Conservation (phyloP, 495 filamentous ascomycete genomes). For the Penicillium pancosmium region DNA sequence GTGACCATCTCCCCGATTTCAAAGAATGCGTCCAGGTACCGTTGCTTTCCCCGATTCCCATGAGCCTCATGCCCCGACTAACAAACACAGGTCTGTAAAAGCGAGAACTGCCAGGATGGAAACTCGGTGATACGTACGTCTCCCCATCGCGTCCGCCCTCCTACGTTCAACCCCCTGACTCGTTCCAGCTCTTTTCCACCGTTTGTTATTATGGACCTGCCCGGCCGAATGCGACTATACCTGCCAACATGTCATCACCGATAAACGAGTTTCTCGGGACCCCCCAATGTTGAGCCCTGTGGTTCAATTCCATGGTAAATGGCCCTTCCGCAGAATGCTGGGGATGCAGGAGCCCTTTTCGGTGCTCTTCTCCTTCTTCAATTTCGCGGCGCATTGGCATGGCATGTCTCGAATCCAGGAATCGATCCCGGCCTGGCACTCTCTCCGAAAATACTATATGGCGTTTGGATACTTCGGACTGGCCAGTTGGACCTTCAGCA, state of each 20-base stretch:
- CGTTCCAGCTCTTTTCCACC: constrained; percentile 49
- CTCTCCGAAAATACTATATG: constrained; percentile 79
- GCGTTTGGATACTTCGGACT: constrained; percentile 79
- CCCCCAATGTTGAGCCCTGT: constrained; percentile 66
- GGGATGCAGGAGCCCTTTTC: constrained; percentile 94
- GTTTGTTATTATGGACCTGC: constrained; percentile 65
- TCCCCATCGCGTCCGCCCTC: not conserved
- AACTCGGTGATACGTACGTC: constrained; percentile 51
- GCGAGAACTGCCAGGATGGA: constrained; percentile 71
- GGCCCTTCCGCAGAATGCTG: constrained; percentile 88
- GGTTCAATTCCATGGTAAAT: constrained; percentile 98
- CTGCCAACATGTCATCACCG: constrained; percentile 92
- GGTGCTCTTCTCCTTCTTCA: constrained; percentile 90
- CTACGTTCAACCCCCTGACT: constrained; percentile 17
- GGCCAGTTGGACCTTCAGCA: constrained; percentile 81
- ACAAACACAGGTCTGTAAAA: constrained; percentile 69
- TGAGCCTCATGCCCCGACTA: constrained; percentile 12
- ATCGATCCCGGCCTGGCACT: constrained; percentile 69
- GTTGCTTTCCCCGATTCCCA: constrained; percentile 1
- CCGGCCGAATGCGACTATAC: constrained; percentile 95
- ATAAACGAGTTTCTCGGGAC: constrained; percentile 65
- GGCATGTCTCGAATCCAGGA: constrained; percentile 73
- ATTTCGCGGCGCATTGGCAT: constrained; percentile 82
- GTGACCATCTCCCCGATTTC: constrained; percentile 90
- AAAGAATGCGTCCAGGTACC: constrained; percentile 81